Conservation (phyloP, 257 asterid genomes). For the Verbascum thapsus region DNA sequence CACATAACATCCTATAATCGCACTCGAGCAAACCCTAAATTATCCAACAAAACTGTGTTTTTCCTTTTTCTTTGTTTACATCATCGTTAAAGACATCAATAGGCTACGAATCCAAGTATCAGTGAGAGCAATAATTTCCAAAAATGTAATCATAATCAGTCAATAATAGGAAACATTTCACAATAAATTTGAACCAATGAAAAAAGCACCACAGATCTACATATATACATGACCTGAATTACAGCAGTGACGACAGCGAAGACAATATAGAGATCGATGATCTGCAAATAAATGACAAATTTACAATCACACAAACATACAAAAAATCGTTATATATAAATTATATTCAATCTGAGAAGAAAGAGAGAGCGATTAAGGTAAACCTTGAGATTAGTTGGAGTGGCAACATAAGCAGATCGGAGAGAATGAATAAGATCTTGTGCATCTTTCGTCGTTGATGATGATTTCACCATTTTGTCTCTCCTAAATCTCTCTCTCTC, state of each 20-base stretch:
- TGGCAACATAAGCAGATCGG: conserved; percentile 65
- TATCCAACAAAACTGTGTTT: background rate
- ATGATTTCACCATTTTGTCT: conserved; percentile 52
- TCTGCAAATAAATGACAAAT: conserved; percentile 33
- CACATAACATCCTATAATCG: background rate
- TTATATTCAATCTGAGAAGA: background rate
- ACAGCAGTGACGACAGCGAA: conserved; percentile 58
- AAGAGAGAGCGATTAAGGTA: background rate
- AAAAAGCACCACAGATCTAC: background rate
- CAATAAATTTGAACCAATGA: background rate
- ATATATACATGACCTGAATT: conserved; percentile 54
- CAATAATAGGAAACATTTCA: background rate
- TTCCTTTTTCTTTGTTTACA: background rate
- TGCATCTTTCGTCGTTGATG: conserved; percentile 57
- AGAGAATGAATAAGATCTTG: conserved; percentile 60
- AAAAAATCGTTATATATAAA: background rate
- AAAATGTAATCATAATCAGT: background rate
- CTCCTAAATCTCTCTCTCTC: background rate
- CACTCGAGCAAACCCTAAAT: background rate
- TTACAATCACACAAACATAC: background rate
- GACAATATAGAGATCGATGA: conserved; percentile 57
- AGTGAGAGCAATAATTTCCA: background rate
- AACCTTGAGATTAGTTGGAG: conserved; percentile 68
- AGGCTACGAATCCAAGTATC: background rate
- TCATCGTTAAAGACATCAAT: background rate